Conservation (phyloP, 1,284 basidiomycete species). For the Moesziomyces antarcticus region DNA sequence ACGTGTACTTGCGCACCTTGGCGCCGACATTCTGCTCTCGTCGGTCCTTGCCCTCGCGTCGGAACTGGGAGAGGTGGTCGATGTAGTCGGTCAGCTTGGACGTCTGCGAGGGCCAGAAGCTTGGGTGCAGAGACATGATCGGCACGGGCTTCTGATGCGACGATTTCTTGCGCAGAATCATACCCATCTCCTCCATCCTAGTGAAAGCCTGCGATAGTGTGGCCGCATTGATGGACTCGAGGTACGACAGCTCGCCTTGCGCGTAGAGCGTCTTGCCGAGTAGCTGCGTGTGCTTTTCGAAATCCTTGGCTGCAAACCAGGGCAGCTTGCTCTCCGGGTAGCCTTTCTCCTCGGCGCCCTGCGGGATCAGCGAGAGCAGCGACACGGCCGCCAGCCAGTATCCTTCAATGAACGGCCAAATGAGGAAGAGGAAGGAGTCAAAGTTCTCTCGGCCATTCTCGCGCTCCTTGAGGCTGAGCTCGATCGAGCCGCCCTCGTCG, state of each 20-base stretch:
- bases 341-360: slow-evolving; percentile 18
- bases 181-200: slow-evolving; percentile 59
- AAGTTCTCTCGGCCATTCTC: slow-evolving; percentile 65
- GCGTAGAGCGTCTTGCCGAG: slow-evolving; percentile 68
- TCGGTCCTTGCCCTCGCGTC: slow-evolving; percentile 67
- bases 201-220: slow-evolving; percentile 59
- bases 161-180: slow-evolving; percentile 55
- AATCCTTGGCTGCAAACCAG: slow-evolving; percentile 67
- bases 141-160: slow-evolving; percentile 61
- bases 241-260: slow-evolving; percentile 67
- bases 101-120: slow-evolving; percentile 57
- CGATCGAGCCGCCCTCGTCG: slow-evolving; percentile 43
- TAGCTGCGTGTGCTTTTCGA: slow-evolving; percentile 66
- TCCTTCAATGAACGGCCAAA: slow-evolving; percentile 64
- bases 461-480: slow-evolving; percentile 55
- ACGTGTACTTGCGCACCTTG: slow-evolving; percentile 41
- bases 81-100: slow-evolving; percentile 63
- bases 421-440: slow-evolving; percentile 62
- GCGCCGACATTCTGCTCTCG: slow-evolving; percentile 49
- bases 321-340: slow-evolving; percentile 47
- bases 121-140: slow-evolving; percentile 66
- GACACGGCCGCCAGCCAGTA: slow-evolving; percentile 68
- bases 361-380: slow-evolving; percentile 64
- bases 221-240: slow-evolving; percentile 64
- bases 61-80: slow-evolving; percentile 62